Evolutionary conservation across 163 green algal species (phyloP), one percentile per base, ranked within the genome.

Genomic region (Volvox carteri): DNA sequence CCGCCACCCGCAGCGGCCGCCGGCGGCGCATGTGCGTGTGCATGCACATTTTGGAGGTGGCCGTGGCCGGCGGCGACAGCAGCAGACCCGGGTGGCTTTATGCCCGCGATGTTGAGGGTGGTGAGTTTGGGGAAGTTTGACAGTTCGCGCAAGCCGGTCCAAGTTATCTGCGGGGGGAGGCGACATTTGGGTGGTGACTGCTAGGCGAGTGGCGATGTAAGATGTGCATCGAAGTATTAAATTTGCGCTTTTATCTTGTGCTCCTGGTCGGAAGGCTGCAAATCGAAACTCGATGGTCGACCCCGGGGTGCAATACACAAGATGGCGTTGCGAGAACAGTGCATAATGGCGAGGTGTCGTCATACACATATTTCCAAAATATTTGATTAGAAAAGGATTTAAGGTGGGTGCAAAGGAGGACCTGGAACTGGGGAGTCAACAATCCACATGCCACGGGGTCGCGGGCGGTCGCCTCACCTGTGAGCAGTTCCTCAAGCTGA

Each of bases 101-200:
- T 87, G 62, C 88, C 88, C 1, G 79, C 78, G 72, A 85, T 78
- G 70, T 91, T 91, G 30, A 91, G 87, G 2, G 19, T n/a, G 28
- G 41, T 67, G 4, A 91, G 79, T 41, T 74, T 28, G 2, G 70
- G 48, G 28, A 91, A 54, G 41, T 41, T 25, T 2, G 37, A 35
- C 4, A 91, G 73, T 28, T 65, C 56, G 16, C 41, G 35, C 8
- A 91, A 72, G 28, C 79, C 72, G 19, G n/a, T 12, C 87, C 79
- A 89, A 3, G 87, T 86, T 0, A 91, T 54, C 87, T 91, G 72
- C 44, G 42, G 35, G 48, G 33, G 62, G 44, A n/a, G n/a, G n/a
- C n/a, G n/a, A n/a, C n/a, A n/a, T n/a, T n/a, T n/a, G n/a, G n/a
- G n/a, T n/a, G n/a, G n/a, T n/a, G n/a, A n/a, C n/a, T n/a, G n/a